Evolutionary conservation across 2,329 filamentous ascomycete species (phyloP).

Genomic region (Hypoxylon sp.): DNA sequence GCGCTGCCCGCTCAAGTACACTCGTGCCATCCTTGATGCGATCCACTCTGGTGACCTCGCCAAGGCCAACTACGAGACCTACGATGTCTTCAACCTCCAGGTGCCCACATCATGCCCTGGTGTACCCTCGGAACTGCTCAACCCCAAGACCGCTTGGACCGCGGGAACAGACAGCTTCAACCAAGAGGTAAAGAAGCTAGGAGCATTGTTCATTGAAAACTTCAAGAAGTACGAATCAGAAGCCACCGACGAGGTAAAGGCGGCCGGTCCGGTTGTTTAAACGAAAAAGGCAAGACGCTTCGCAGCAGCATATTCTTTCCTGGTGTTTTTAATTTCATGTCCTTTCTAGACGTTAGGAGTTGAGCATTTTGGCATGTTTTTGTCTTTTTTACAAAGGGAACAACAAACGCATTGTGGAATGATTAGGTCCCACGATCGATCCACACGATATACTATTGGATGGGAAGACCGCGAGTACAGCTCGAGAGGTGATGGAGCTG

Average conservation of each 20-base stretch:
- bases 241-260: conserved; percentile 84
- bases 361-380: conserved; percentile 27
- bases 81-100: conserved; percentile 95
- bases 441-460: conserved; percentile 30
- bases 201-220: conserved; percentile 92
- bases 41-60: conserved; percentile 98
- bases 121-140: conserved; percentile 92
- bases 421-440: conserved; percentile 20
- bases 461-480: conserved; percentile 13
- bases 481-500: not conserved
- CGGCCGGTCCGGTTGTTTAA: conserved; percentile 68
- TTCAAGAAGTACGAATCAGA: conserved; percentile 95
- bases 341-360: conserved; percentile 32
- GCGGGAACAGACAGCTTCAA: conserved; percentile 85
- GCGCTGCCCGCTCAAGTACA: conserved; percentile 98
- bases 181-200: conserved; percentile 91
- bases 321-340: conserved; percentile 26
- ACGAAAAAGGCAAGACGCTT: conserved; percentile 38
- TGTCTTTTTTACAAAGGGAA: conserved; percentile 21
- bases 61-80: conserved; percentile 92
- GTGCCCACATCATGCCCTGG: conserved; percentile 93
- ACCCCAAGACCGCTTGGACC: conserved; percentile 94
- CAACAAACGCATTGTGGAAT: conserved; percentile 33
- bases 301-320: conserved; percentile 37
- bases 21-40: conserved; percentile 95